Evolutionary conservation across 768 basidiomycete genomes (phyloP).

Genomic region (Hypsizygus marmoreus): DNA sequence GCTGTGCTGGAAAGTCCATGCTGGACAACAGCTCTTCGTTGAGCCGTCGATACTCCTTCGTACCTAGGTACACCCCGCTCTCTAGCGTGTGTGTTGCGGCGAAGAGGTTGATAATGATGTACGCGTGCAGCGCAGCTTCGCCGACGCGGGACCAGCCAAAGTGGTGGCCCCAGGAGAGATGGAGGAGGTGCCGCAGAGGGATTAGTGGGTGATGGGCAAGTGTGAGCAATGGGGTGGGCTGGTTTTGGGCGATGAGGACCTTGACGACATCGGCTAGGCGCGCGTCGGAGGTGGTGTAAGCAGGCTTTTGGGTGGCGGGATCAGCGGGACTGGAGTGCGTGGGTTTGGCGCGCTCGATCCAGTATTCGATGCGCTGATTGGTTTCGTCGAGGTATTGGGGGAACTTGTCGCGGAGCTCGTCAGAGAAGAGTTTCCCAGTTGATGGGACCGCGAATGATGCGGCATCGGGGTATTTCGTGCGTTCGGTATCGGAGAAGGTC

Average conservation of each 20-base stretch:
- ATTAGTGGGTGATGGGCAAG: constrained; percentile 37
- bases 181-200: constrained; percentile 26
- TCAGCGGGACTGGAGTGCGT: neutral
- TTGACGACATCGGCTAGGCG: constrained; percentile 37
- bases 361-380: constrained; percentile 33
- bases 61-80: constrained; percentile 27
- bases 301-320: neutral
- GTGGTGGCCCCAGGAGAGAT: constrained; percentile 31
- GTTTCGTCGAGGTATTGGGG: constrained; percentile 28
- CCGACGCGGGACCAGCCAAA: constrained; percentile 33
- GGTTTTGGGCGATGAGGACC: constrained; percentile 34
- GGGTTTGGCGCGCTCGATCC: constrained; percentile 26
- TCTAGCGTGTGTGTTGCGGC: constrained; percentile 29
- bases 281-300: constrained; percentile 23
- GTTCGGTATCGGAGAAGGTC: constrained; percentile 37
- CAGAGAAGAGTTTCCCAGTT: constrained; percentile 29
- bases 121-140: constrained; percentile 30
- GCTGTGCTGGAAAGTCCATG: constrained; percentile 34
- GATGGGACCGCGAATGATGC: constrained; percentile 11
- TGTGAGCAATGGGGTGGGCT: constrained; percentile 32
- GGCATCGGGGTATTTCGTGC: constrained; percentile 29
- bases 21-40: constrained; percentile 10
- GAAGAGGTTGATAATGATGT: constrained; percentile 39
- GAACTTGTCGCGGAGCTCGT: constrained; percentile 28
- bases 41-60: constrained; percentile 21